These are phyloP conservation scores for Ilex aquifolium DNA, from an alignment of 257 asterid species.

Conservation along the genomic window DNA sequence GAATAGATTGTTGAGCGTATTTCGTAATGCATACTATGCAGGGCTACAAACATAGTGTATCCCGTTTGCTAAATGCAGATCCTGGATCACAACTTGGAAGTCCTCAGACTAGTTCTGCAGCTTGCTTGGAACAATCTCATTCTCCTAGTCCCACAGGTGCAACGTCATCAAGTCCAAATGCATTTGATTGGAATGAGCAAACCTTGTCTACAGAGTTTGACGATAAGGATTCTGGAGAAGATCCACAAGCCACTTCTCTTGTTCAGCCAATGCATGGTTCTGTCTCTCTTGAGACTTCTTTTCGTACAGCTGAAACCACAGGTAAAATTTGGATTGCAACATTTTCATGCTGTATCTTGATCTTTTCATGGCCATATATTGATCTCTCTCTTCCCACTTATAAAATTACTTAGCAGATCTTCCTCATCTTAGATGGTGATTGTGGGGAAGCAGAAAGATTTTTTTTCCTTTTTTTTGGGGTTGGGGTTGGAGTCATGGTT, in stretches of 20 bases:
- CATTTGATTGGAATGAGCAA: conserved; percentile 10
- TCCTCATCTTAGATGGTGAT: no score
- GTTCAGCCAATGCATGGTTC: conserved; percentile 4
- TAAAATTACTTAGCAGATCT: no score
- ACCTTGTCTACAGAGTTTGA: conserved; percentile 11
- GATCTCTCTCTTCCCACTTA: no score
- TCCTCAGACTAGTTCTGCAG: conserved; percentile 1
- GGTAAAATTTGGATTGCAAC: neutral
- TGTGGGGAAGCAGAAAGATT: no score
- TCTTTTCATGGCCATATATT: no score
- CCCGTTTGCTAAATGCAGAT: conserved; percentile 5
- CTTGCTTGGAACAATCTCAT: neutral
- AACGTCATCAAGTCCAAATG: conserved; percentile 12
- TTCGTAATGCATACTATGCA: conserved; percentile 2
- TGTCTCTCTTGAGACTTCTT: neutral
- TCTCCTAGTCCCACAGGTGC: conserved; percentile 7
- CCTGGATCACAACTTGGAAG: conserved; percentile 12
- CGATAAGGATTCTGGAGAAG: conserved; percentile 6
- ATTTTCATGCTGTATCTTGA: neutral
- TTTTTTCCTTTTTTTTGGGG: no score
- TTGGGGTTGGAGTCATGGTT: no score
- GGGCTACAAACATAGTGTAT: conserved; percentile 11
- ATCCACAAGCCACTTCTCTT: neutral
- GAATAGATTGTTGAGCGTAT: neutral
- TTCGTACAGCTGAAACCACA: neutral